phyloP scores from a whole-genome alignment of 1,284 basidiomycete species.

The Apiotrichum porosum region DNA sequence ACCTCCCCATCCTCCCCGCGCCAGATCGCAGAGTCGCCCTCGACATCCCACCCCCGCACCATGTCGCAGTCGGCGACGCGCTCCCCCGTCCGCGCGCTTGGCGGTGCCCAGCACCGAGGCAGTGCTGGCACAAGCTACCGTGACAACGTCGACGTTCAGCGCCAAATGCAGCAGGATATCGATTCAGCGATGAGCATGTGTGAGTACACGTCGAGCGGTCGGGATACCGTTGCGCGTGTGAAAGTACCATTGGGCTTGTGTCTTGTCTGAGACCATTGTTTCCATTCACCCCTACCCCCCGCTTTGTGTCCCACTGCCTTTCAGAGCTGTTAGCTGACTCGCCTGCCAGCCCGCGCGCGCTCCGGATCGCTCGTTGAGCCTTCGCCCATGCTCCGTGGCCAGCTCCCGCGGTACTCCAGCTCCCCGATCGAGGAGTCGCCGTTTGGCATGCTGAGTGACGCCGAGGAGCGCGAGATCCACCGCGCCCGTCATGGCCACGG shows the following conservation, averaged over 20 bases:
- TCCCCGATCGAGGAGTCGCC: conserved; percentile 44
- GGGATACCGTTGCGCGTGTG: too few relatives aligned
- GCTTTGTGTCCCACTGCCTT: not conserved
- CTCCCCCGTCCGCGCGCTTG: conserved; percentile 28
- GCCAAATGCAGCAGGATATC: conserved; percentile 46
- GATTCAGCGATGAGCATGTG: conserved; percentile 46
- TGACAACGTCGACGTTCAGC: conserved; percentile 27
- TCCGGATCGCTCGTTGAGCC: conserved; percentile 34
- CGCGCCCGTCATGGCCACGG: conserved; percentile 29
- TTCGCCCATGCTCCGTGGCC: conserved; percentile 23
- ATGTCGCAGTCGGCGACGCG: conserved; percentile 20
- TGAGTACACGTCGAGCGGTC: conserved; percentile 23
- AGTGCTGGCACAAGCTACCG: conserved; percentile 16
- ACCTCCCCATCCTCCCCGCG: conserved; percentile 28
- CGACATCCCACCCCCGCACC: conserved; percentile 16
- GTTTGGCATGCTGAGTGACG: conserved; percentile 47
- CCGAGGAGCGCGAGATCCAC: conserved; percentile 47
- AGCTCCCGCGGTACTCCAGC: conserved; percentile 27
- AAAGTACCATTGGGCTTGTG: too few relatives aligned
- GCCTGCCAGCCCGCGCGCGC: conserved; percentile 41
- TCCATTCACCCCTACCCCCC: not conserved
- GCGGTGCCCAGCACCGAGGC: conserved; percentile 4
- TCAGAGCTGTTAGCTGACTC: not conserved
- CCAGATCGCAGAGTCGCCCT: conserved; percentile 26
- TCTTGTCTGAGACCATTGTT: too few relatives aligned